Evolutionary conservation across 345 rosid species (phyloP), one percentile per base, ranked within the genome.

Genomic region (Camelina neglecta): DNA sequence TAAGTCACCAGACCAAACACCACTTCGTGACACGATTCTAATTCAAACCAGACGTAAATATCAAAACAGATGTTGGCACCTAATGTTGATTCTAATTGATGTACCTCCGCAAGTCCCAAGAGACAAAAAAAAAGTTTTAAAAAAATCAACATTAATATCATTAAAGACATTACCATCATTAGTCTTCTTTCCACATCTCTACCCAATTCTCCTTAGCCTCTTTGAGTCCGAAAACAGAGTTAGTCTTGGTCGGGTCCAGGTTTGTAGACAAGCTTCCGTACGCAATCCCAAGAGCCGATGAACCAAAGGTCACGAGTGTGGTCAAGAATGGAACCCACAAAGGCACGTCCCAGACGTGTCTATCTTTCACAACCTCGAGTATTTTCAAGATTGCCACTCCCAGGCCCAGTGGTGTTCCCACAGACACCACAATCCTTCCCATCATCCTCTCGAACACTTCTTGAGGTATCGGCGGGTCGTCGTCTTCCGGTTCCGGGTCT

Each of bases 181-280:
- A 11, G 3, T 87, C 97, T 60, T 89, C 90, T 45, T 79, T 81
- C 98, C 97, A 91, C 82, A 91, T 84, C 82, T 88, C 96, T 45
- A 63, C 90, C 97, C 98, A 93, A 38, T 93, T 87, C 73, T 69
- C 70, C 71, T 83, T 79, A 44, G 83, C 86, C 73, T 89, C 92
- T 16, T 91, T 86, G 1, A 93, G 21, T 54, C 98, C 98, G 57
- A 91, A 82, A 48, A 82, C 3, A 6, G 96, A 89, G 8, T 89
- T 92, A 31, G 80, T 76, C 81, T 63, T 75, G 45, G 85, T 72
- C n/a, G 84, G 80, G 78, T 93, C 93, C 86, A 87, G 77, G 72
- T 93, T 89, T 2, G 91, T 74, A 39, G 98, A 93, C 72, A 93
- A 69, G 60, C 90, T 75, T 18, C 98, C 97, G 21, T 91, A 93